Evolutionary conservation across 139 green algal genomes (phyloP).

Genomic region (Auxenochlorella pyrenoidosa): DNA sequence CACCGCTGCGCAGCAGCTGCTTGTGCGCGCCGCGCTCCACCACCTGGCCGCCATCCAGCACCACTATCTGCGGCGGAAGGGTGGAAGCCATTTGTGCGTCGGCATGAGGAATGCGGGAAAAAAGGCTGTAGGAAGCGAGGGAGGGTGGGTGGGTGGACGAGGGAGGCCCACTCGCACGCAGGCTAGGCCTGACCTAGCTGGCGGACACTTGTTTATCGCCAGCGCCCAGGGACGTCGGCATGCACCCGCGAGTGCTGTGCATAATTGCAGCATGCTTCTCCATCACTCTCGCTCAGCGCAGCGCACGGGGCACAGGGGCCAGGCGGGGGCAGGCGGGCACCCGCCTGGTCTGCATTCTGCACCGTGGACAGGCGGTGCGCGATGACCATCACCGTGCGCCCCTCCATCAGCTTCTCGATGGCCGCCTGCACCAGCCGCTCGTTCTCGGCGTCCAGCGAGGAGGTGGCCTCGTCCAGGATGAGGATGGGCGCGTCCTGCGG

Average conservation of each 20-base stretch:
- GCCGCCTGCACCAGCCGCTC: constrained; percentile 66
- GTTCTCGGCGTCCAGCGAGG: constrained; percentile 58
- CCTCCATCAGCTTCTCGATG: constrained; percentile 61
- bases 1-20: constrained; percentile 49
- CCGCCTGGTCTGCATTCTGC: constrained; percentile 56
- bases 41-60: constrained; percentile 63
- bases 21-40: constrained; percentile 62
- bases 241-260: too few species aligned
- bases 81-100: too few species aligned
- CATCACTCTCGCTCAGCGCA: too few species aligned
- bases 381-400: constrained; percentile 70
- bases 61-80: constrained; percentile 51
- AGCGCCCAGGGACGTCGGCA: too few species aligned
- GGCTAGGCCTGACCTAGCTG: too few species aligned
- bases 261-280: too few species aligned
- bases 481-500: constrained; percentile 63
- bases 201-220: too few species aligned
- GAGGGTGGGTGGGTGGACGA: too few species aligned
- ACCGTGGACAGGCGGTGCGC: constrained; percentile 82
- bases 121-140: too few species aligned
- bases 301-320: too few species aligned
- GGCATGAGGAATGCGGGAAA: too few species aligned
- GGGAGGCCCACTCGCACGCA: too few species aligned
- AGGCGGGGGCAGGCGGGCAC: neutral
- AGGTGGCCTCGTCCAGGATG: constrained; percentile 77